Evolutionary conservation across 106 monocot species (phyloP).

Genomic region (Narthecium ossifragum): DNA sequence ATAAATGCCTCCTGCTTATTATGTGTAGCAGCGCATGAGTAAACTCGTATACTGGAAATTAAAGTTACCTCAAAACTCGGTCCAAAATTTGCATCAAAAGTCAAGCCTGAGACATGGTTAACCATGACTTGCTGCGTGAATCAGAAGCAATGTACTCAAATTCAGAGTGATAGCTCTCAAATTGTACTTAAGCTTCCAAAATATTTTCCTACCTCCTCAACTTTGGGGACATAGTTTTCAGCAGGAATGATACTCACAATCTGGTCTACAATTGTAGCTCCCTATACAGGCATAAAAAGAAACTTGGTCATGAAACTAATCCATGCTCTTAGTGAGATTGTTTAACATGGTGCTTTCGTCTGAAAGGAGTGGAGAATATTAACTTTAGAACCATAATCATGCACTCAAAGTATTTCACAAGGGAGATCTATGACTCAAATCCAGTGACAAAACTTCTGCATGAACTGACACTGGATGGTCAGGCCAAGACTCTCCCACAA

Average conservation of each 20-base stretch:
- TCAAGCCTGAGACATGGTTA: constrained; percentile 10
- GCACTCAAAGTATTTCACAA: no score
- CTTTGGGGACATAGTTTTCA: constrained; percentile 54
- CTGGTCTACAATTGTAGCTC: constrained; percentile 88
- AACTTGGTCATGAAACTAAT: background rate
- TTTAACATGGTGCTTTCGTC: no score
- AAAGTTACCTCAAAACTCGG: constrained; percentile 43
- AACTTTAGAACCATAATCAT: no score
- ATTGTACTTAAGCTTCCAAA: background rate
- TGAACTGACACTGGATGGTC: no score
- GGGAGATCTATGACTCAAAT: no score
- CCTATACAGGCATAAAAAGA: constrained; percentile 55
- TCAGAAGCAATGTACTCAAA: background rate
- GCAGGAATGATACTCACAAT: constrained; percentile 58
- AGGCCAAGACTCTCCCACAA: no score
- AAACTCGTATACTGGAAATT: constrained; percentile 13
- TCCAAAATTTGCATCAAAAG: constrained; percentile 14
- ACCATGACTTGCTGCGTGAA: constrained; percentile 45
- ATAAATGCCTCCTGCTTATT: no score
- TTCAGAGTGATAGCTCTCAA: background rate
- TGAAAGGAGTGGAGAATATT: no score
- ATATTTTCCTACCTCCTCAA: constrained; percentile 31
- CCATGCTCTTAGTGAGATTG: no score
- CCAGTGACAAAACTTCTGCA: no score
- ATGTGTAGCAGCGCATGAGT: background rate